A percentile compares a stretch with the other conserved stretches of the same genome.
Evolutionary conservation across 495 filamentous ascomycete genomes (phyloP).

Genomic region (Aspergillus coremiiformis): DNA sequence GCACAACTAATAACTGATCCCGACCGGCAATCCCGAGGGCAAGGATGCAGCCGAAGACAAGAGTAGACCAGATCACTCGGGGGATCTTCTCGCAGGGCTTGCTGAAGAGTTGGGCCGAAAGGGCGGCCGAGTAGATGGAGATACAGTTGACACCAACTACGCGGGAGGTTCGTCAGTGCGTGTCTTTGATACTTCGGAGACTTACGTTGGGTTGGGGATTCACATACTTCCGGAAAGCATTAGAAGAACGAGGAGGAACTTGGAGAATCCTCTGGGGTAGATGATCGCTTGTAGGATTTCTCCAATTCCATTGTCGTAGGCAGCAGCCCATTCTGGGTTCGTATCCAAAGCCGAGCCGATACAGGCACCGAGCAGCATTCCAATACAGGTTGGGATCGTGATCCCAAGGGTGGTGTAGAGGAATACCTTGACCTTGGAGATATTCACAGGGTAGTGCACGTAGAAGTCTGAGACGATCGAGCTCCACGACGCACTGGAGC

Average conservation of each 20-base stretch:
- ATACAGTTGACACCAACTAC: constrained; percentile 35
- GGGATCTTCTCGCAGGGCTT: constrained; percentile 35
- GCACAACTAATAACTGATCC: constrained; percentile 28
- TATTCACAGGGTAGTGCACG: constrained; percentile 50
- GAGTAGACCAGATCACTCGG: constrained; percentile 35
- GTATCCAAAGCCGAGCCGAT: constrained; percentile 45
- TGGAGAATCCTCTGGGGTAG: constrained; percentile 50
- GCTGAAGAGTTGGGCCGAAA: constrained; percentile 37
- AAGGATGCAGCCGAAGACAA: constrained; percentile 34
- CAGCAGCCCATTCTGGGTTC: constrained; percentile 38
- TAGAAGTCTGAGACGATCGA: constrained; percentile 58
- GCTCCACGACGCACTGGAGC: constrained; percentile 51
- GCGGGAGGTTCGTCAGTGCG: background rate
- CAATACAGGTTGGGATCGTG: constrained; percentile 49
- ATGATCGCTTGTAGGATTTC: constrained; percentile 48
- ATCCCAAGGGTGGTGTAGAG: constrained; percentile 34
- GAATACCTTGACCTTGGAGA: constrained; percentile 47
- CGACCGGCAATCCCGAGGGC: constrained; percentile 36
- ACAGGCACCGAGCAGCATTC: constrained; percentile 47
- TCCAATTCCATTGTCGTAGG: constrained; percentile 50
- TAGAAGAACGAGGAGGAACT: constrained; percentile 50
- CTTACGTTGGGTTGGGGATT: background rate
- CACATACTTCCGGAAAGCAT: constrained; percentile 40
- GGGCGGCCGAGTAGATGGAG: constrained; percentile 33
- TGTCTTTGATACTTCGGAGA: background rate